Evolutionary conservation across 2,329 filamentous ascomycete species (phyloP), one percentile per base, ranked within the genome.

Genomic region (Talaromyces sp.): DNA sequence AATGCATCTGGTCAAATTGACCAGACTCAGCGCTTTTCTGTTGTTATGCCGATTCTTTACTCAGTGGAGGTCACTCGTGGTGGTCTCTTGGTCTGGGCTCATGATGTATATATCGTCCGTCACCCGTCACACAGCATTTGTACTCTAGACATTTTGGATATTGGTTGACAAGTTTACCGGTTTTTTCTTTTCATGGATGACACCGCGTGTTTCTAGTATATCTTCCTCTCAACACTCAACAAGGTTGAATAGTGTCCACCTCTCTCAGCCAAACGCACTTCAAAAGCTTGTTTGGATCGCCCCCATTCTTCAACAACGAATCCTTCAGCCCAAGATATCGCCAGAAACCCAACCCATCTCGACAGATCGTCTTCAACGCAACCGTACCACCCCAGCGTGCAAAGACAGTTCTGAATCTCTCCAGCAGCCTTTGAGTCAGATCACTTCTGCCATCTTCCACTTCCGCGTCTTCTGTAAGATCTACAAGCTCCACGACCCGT

Each of bases 91-190:
- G 22, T 13, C 34, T 54, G 60, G 60, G 60, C 47, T 54, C 47
- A 40, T 54, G 56, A 53, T 65, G 64, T 65, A 65, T 65, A 65
- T 65, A 65, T 40, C 64, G 36, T 65, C 47, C n/a, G 31, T 56
- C 51, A 36, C 51, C 27, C 49, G n/a, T 54, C 53, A 56, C 54
- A 36, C 36, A 62, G 38, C 34, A 43, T 54, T 65, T 65, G 64
- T 65, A 65, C 61, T 65, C 17, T 65, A 65, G 58, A 36, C 27
- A 29, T 56, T 13, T 38, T 56, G 53, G 31, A 56, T 56, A 56
- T 15, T 56, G 29, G 31, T 36, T 56, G 29, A 22, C n/a, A 56
- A 36, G 31, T 38, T 15, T 22, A 22, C 5, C 53, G 5, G n/a
- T 27, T 29, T 17, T 29, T 22, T 31, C 7, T 34, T 11, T 17